Conservation (phyloP, 768 basidiomycete genomes). For the Lactarius sp. region DNA sequence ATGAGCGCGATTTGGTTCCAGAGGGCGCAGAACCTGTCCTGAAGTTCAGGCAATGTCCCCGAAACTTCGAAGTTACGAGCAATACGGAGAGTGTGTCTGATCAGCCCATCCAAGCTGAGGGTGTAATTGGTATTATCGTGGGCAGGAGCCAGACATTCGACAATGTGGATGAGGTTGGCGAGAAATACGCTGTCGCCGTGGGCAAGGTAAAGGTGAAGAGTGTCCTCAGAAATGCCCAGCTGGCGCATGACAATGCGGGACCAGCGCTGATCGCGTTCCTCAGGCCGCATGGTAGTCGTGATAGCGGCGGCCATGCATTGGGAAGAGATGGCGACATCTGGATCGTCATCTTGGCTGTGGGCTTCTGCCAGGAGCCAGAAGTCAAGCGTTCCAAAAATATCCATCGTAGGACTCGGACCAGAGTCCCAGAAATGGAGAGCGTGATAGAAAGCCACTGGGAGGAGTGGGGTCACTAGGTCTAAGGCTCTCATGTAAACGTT, state of each 20-base stretch:
- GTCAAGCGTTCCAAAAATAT: constrained; percentile 13
- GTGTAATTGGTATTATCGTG: not conserved
- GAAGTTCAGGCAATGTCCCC: constrained; percentile 17
- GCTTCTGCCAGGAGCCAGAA: constrained; percentile 18
- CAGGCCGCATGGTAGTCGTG: not conserved
- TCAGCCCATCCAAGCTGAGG: constrained; percentile 10
- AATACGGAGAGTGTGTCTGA: constrained; percentile 16
- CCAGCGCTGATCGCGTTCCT: constrained; percentile 17
- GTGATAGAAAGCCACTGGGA: constrained; percentile 17
- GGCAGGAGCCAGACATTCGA: constrained; percentile 2
- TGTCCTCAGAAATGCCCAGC: constrained; percentile 4
- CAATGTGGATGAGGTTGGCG: constrained; percentile 20
- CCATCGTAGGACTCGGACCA: constrained; percentile 3
- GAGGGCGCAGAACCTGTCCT: constrained; percentile 8
- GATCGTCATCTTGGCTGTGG: constrained; percentile 16
- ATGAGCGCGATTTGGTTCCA: constrained; percentile 17
- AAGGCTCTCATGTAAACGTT: constrained; percentile 11
- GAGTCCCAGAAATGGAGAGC: constrained; percentile 14
- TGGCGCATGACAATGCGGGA: constrained; percentile 10
- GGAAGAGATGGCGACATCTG: constrained; percentile 16
- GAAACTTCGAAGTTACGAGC: constrained; percentile 9
- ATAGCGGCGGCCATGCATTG: constrained; percentile 17
- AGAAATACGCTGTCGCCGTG: constrained; percentile 20
- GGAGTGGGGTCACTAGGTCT: constrained; percentile 10
- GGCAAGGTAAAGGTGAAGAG: constrained; percentile 2